Evolutionary conservation across 2,329 filamentous ascomycete species (phyloP).

Genomic region (Epichloe sylvatica): DNA sequence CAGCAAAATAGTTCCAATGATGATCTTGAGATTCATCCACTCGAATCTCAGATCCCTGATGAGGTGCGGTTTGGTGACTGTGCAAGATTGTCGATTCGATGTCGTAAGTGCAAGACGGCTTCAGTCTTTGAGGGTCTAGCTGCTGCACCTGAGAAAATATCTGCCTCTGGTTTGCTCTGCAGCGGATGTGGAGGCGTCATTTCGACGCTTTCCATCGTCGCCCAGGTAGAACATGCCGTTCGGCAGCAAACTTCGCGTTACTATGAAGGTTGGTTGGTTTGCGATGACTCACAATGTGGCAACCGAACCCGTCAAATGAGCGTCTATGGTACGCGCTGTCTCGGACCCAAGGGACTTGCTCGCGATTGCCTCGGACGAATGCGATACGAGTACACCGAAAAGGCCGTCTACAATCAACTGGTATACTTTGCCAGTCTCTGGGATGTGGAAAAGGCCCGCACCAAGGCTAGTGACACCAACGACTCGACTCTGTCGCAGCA

Average conservation of each 20-base stretch:
- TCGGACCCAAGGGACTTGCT: constrained; percentile 75
- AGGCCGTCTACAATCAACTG: constrained; percentile 87
- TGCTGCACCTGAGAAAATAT: constrained; percentile 43
- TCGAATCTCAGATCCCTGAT: constrained; percentile 91
- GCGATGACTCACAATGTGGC: constrained; percentile 77
- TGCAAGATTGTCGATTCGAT: constrained; percentile 61
- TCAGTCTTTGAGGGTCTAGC: constrained; percentile 66
- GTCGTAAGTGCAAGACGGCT: constrained; percentile 61
- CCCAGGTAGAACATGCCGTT: constrained; percentile 77
- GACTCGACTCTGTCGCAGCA: constrained; percentile 33
- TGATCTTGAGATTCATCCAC: constrained; percentile 66
- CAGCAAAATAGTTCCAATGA: constrained; percentile 37
- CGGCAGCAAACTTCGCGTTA: constrained; percentile 67
- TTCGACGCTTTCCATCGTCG: constrained; percentile 58
- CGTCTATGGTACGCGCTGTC: constrained; percentile 80
- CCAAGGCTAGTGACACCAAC: constrained; percentile 32
- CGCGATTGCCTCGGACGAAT: constrained; percentile 76
- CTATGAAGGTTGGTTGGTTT: constrained; percentile 85
- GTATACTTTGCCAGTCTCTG: constrained; percentile 75
- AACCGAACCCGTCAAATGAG: constrained; percentile 81
- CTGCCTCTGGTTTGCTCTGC: constrained; percentile 64
- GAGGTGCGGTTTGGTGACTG: constrained; percentile 78
- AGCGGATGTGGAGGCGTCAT: constrained; percentile 52
- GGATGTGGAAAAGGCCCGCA: constrained; percentile 72
- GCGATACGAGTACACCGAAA: constrained; percentile 77